phyloP scores from a whole-genome alignment of 78 protist genomes.

The Speleostelium caveatum region DNA sequence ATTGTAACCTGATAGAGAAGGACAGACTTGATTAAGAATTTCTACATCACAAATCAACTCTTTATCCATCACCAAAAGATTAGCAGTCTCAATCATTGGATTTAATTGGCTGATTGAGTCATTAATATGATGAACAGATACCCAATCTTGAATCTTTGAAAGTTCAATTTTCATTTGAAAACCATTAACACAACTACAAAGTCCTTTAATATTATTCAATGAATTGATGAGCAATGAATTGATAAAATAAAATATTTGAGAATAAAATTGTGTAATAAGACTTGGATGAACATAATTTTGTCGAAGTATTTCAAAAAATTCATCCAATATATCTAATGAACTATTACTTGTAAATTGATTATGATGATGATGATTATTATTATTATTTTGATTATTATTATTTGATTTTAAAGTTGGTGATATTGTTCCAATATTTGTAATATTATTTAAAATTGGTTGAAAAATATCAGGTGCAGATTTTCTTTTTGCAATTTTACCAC shows the following conservation, averaged over 20 bases:
- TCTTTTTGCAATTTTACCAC: constrained; percentile 43
- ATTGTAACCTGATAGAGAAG: constrained; percentile 37
- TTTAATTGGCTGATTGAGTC: constrained; percentile 25
- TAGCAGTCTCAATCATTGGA: constrained; percentile 51
- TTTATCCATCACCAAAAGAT: constrained; percentile 65
- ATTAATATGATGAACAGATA: constrained; percentile 1
- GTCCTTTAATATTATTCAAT: constrained; percentile 26
- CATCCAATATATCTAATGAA: constrained; percentile 36
- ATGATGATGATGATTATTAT: neutral
- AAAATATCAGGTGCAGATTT: constrained; percentile 47
- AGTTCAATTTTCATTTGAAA: constrained; percentile 65
- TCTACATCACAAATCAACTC: constrained; percentile 26
- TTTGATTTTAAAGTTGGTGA: neutral
- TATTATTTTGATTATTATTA: neutral
- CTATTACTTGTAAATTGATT: constrained; percentile 50
- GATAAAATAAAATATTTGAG: constrained; percentile 45
- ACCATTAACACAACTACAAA: constrained; percentile 48
- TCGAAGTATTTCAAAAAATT: constrained; percentile 42
- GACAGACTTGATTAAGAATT: constrained; percentile 31
- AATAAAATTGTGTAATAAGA: constrained; percentile 40
- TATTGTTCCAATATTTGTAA: neutral
- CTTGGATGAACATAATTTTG: constrained; percentile 62
- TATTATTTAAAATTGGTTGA: neutral
- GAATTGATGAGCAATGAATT: constrained; percentile 34
- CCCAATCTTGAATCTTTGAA: constrained; percentile 69